Evolutionary conservation across 345 rosid species (phyloP).

Genomic region (Cardamine occulta): DNA sequence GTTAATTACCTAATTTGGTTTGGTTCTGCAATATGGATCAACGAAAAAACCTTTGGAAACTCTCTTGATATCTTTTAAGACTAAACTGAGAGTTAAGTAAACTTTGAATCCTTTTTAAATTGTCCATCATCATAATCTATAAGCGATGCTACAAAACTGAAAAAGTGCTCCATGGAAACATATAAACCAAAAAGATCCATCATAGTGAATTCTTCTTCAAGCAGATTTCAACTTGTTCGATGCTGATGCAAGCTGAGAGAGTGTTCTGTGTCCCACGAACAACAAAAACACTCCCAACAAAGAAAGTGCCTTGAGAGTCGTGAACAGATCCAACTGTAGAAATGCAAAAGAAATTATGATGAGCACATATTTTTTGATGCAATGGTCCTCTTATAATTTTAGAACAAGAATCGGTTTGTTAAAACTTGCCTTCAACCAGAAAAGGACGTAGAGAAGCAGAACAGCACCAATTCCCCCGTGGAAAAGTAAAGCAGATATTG

Average conservation of each 20-base stretch:
- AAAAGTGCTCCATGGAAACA: slow-evolving; percentile 11
- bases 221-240: slow-evolving; percentile 87
- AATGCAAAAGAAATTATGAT: neutral
- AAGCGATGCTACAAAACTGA: slow-evolving; percentile 41
- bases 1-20: slow-evolving; percentile 4
- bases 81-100: slow-evolving; percentile 33
- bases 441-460: slow-evolving; percentile 76
- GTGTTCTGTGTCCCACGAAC: slow-evolving; percentile 85
- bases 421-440: slow-evolving; percentile 87
- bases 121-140: slow-evolving; percentile 37
- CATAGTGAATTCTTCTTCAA: slow-evolving; percentile 38
- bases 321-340: slow-evolving; percentile 88
- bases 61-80: slow-evolving; percentile 16
- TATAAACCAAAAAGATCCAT: neutral
- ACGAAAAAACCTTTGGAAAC: neutral
- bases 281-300: slow-evolving; percentile 80
- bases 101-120: slow-evolving; percentile 7
- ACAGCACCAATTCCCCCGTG: slow-evolving; percentile 87
- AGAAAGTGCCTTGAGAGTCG: slow-evolving; percentile 76
- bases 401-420: slow-evolving; percentile 5
- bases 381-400: neutral
- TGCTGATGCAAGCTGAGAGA: slow-evolving; percentile 75
- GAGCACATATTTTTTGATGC: slow-evolving; percentile 4
- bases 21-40: neutral
- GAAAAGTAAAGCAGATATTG: slow-evolving; percentile 73